Conservation (phyloP, 176 grass and related monocot species). For the Musa itinerans region DNA sequence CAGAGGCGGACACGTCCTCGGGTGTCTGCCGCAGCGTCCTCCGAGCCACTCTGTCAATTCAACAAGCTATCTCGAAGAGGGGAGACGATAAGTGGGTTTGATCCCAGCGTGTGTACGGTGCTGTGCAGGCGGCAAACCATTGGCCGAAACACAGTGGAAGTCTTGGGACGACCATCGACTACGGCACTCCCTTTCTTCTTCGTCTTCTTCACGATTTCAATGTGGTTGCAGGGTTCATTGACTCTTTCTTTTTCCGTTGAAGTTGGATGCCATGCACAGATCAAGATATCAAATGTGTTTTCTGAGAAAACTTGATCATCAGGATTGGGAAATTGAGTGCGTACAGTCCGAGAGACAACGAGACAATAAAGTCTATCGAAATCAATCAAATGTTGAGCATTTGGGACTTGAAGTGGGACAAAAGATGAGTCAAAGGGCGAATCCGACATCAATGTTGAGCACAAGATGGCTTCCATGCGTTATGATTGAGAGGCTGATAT, state of each 20-base stretch:
- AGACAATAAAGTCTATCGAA: neutral
- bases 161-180: neutral
- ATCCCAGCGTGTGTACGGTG: neutral
- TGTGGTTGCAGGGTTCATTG: too few species aligned
- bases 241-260: too few species aligned
- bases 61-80: neutral
- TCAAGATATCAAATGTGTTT: too few species aligned
- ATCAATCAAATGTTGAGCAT: neutral
- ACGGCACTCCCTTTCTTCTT: too few species aligned
- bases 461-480: neutral
- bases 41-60: neutral
- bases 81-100: neutral
- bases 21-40: neutral
- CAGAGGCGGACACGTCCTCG: neutral
- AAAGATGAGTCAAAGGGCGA: constrained; percentile 6
- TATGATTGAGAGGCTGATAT: neutral
- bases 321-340: too few species aligned
- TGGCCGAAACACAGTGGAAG: neutral
- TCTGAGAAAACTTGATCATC: too few species aligned
- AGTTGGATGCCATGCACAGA: too few species aligned
- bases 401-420: neutral
- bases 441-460: neutral
- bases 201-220: too few species aligned
- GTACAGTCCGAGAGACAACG: too few species aligned
- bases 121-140: neutral